Conservation (phyloP, 805 yeast genomes). For the Debaryomyces prosopidis region DNA sequence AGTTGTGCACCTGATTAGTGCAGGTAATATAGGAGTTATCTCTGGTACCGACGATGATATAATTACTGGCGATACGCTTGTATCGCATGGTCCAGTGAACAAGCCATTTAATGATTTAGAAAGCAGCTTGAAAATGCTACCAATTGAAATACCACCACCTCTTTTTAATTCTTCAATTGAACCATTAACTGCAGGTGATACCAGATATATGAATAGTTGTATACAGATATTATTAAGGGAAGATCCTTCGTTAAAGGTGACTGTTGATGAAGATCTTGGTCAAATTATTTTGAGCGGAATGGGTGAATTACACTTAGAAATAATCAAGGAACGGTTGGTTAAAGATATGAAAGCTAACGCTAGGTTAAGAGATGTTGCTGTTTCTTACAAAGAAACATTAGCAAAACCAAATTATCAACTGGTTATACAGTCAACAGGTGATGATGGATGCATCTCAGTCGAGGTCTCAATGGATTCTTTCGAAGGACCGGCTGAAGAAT, state of each 20-base stretch:
- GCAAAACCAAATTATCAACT: constrained; percentile 18
- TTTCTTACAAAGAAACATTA: constrained; percentile 80
- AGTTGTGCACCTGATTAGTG: constrained; percentile 58
- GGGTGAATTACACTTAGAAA: constrained; percentile 96
- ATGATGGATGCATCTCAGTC: constrained; percentile 20
- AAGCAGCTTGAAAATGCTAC: constrained; percentile 54
- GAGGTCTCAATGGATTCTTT: constrained; percentile 33
- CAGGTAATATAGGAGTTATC: constrained; percentile 93
- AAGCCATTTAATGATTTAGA: constrained; percentile 47
- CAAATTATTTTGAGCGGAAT: constrained; percentile 90
- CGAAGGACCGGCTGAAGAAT: constrained; percentile 36
- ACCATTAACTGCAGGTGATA: constrained; percentile 82
- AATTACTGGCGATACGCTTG: constrained; percentile 87
- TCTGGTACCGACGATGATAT: constrained; percentile 67
- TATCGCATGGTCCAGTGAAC: constrained; percentile 54
- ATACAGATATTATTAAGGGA: constrained; percentile 69
- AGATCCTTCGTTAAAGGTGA: constrained; percentile 81
- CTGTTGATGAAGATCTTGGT: constrained; percentile 80
- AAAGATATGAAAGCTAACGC: constrained; percentile 81
- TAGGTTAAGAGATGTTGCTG: constrained; percentile 79
- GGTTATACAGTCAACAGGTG: constrained; percentile 16
- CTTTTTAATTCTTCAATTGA: constrained; percentile 85
- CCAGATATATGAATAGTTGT: constrained; percentile 69
- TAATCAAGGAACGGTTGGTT: constrained; percentile 76
- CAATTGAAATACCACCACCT: constrained; percentile 88